Percentiles rank a stretch among this genome's conserved stretches.
phyloP scores from a whole-genome alignment of 768 basidiomycete genomes.

The Podaxis rugospora region DNA sequence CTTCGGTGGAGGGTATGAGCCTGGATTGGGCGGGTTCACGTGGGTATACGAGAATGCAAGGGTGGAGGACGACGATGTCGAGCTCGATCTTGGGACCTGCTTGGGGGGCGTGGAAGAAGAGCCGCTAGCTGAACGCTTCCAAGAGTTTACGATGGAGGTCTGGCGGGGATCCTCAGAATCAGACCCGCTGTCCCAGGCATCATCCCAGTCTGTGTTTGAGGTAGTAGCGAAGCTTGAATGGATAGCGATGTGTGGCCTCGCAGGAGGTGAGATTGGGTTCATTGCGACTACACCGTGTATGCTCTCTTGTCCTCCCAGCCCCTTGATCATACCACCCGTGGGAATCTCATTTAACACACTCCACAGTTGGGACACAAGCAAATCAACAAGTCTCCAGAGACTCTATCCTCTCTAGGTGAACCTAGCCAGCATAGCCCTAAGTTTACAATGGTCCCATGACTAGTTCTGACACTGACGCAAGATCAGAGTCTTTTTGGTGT shows the following conservation, averaged over 20 bases:
- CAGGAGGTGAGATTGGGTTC: conserved; percentile 63
- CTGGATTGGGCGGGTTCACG: conserved; percentile 65
- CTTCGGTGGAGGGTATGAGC: conserved; percentile 58
- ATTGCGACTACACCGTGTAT: conserved; percentile 22
- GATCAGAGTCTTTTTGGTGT: no score
- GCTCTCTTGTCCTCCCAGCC: background rate
- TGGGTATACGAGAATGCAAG: conserved; percentile 82
- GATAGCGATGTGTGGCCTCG: conserved; percentile 69
- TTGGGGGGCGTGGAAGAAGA: conserved; percentile 41
- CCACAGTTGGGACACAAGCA: no score
- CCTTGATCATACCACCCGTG: background rate
- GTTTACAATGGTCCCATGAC: no score
- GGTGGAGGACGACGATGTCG: conserved; percentile 55
- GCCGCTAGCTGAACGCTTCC: conserved; percentile 27
- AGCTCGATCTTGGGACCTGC: conserved; percentile 44
- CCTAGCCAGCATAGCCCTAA: no score
- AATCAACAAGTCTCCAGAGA: no score
- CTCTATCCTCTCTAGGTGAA: no score
- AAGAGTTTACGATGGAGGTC: conserved; percentile 37
- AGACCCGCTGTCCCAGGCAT: conserved; percentile 82
- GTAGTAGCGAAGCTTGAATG: conserved; percentile 40
- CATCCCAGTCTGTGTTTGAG: conserved; percentile 39
- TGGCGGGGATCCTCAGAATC: conserved; percentile 67
- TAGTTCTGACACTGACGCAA: no score
- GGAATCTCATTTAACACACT: background rate